Conservation (phyloP, 192 early-diverging fungal species). For the Coemansia nantahalensis region DNA sequence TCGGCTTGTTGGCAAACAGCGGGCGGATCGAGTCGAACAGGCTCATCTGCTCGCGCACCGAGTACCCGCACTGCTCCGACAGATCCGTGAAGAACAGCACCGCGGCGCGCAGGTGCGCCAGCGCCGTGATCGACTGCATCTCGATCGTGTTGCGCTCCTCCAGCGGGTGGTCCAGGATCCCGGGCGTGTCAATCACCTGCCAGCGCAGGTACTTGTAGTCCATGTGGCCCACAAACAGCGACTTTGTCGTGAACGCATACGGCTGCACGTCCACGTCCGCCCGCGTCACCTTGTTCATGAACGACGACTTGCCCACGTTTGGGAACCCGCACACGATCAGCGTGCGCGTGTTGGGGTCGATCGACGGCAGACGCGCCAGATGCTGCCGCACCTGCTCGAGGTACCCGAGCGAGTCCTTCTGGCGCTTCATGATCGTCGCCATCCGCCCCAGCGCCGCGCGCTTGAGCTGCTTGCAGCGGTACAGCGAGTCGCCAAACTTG, state of each 20-base stretch:
- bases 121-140: conserved; percentile 99
- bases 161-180: conserved; percentile 98
- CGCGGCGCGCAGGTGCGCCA: conserved; percentile 95
- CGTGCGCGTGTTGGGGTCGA: conserved; percentile 99
- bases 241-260: conserved; percentile 99
- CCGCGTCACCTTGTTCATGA: conserved; percentile 98
- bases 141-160: conserved; percentile 99
- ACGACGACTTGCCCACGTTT: conserved; percentile 99
- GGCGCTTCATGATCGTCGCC: conserved; percentile 99
- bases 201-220: conserved; percentile 99
- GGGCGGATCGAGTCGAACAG: conserved; percentile 97
- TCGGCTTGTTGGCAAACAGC: conserved; percentile 98
- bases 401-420: conserved; percentile 95
- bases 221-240: conserved; percentile 99
- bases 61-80: conserved; percentile 98
- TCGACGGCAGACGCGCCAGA: conserved; percentile 95
- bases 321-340: conserved; percentile 99
- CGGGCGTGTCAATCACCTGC: conserved; percentile 99
- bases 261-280: conserved; percentile 99
- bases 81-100: conserved; percentile 98
- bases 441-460: conserved; percentile 98
- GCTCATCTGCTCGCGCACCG: conserved; percentile 82
- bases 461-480: conserved; percentile 99
- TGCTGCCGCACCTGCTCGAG: conserved; percentile 99
- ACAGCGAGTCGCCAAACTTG: conserved; percentile 99